Conservation (phyloP, 441 rosid genomes). For the Gossypium lobatum region DNA sequence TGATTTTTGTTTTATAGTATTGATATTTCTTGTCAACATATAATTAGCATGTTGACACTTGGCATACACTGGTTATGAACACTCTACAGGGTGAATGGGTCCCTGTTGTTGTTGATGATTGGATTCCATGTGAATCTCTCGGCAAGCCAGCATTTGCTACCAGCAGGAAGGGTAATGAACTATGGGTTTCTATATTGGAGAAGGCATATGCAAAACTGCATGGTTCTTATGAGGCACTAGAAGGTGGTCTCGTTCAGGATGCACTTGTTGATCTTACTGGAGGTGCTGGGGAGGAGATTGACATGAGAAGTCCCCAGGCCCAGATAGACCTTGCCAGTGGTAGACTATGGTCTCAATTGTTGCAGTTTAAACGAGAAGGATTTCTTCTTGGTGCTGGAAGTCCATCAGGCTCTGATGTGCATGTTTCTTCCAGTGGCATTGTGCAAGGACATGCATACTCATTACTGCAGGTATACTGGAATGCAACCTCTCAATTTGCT, state of each 20-base stretch:
- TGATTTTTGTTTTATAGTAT: neutral
- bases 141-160: slow-evolving; percentile 99
- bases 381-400: slow-evolving; percentile 99
- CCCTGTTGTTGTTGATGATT: slow-evolving; percentile 98
- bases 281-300: slow-evolving; percentile 99
- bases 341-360: slow-evolving; percentile 96
- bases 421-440: slow-evolving; percentile 97
- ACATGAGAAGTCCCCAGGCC: slow-evolving; percentile 98
- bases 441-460: slow-evolving; percentile 99
- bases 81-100: slow-evolving; percentile 97
- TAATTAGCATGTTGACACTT: neutral
- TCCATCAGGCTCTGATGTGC: slow-evolving; percentile 99
- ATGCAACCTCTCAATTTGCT: slow-evolving; percentile 14
- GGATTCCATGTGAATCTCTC: slow-evolving; percentile 97
- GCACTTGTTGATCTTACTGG: slow-evolving; percentile 99
- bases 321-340: slow-evolving; percentile 99
- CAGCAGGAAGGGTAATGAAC: slow-evolving; percentile 85
- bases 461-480: slow-evolving; percentile 67
- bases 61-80: slow-evolving; percentile 13
- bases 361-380: slow-evolving; percentile 97
- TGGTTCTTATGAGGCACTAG: slow-evolving; percentile 98
- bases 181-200: slow-evolving; percentile 97
- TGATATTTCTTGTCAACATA: neutral
- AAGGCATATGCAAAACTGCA: slow-evolving; percentile 99
- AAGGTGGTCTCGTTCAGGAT: slow-evolving; percentile 99